phyloP scores from a whole-genome alignment of 1,284 basidiomycete species.

The Quambalaria eucalypti region DNA sequence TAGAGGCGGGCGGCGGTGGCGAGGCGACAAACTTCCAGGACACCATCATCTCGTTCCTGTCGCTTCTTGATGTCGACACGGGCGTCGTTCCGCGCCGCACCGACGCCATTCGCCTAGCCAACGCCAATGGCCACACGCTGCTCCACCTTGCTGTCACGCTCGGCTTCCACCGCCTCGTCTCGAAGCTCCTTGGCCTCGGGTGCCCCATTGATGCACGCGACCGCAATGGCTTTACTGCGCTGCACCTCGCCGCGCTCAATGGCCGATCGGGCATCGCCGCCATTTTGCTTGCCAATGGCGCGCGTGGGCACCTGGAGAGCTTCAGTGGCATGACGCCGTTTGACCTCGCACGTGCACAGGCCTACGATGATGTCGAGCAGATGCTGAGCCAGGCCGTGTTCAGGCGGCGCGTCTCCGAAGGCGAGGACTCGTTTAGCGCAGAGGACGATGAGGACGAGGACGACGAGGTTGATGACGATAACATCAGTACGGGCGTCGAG shows the following conservation, averaged over 20 bases:
- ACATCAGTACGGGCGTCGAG: constrained; percentile 18
- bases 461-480: constrained; percentile 40
- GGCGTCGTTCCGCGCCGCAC: constrained; percentile 8
- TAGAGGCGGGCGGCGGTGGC: constrained; percentile 11
- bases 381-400: constrained; percentile 32
- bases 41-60: constrained; percentile 68
- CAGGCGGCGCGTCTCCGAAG: neutral
- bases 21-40: constrained; percentile 59
- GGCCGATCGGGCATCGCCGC: constrained; percentile 61
- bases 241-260: constrained; percentile 73
- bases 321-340: constrained; percentile 67
- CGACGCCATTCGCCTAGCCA: constrained; percentile 49
- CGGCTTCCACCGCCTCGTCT: constrained; percentile 64
- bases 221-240: constrained; percentile 76
- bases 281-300: constrained; percentile 67
- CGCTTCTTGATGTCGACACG: constrained; percentile 48
- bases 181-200: constrained; percentile 63
- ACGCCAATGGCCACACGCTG: constrained; percentile 50
- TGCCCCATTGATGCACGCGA: constrained; percentile 77
- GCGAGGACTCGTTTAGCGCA: too few relatives aligned
- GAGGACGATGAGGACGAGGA: constrained; percentile 12
- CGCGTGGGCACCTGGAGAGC: constrained; percentile 67
- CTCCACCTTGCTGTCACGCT: constrained; percentile 79
- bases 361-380: constrained; percentile 50
- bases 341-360: constrained; percentile 63